Evolutionary conservation across 352 stramenopile genomes (phyloP), one percentile per base, ranked within the genome.

Genomic region (Pythium dissotocum): DNA sequence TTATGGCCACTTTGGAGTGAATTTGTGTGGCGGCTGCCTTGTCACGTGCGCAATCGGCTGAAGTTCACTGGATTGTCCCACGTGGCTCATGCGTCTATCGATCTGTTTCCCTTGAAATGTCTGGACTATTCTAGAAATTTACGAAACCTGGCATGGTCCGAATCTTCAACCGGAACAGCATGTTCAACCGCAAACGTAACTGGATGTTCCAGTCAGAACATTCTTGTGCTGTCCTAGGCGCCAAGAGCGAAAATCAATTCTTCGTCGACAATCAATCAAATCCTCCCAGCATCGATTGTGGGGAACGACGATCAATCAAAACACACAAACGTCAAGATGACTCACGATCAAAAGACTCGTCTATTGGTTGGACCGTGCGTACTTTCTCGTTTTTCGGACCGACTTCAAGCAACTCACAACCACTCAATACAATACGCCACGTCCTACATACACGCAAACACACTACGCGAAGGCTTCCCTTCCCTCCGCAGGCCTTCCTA

Each of bases 141-240:
- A 49, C 40, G 0, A 6, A 4, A 49, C 7, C 13, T 5, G 40
- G 2, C 8, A 24, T 24, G 40, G 40, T 18, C 13, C 59, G 59
- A 65, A 67, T 61, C 51, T 67, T 67, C 61, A 67, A 67, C 49
- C 16, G 21, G 35, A 64, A 64, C 44, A 26, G 30, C 44, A 46
- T n/a, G 38, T 46, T 46, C 38, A 46, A 49, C 18, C 40, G 40
- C 35, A 13, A 49, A 24, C 14, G 2, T 13, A 6, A 4, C 40
- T 49, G 40, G 18, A 49, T 49, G 40, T 49, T n/a, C 40, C 40
- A 8, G 40, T 49, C 40, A 49, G 40, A 49, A 49, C 40, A 49
- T 49, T 49, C 40, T 49, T 49, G 40, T 49, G 40, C 13, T 44
- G 7, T 14, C 16, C 21, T 24, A 24, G 21, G 21, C 21, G 21